These are phyloP conservation scores for Arabidopsis suecica DNA, from an alignment of 345 rosid genomes.

Conservation along the genomic window DNA sequence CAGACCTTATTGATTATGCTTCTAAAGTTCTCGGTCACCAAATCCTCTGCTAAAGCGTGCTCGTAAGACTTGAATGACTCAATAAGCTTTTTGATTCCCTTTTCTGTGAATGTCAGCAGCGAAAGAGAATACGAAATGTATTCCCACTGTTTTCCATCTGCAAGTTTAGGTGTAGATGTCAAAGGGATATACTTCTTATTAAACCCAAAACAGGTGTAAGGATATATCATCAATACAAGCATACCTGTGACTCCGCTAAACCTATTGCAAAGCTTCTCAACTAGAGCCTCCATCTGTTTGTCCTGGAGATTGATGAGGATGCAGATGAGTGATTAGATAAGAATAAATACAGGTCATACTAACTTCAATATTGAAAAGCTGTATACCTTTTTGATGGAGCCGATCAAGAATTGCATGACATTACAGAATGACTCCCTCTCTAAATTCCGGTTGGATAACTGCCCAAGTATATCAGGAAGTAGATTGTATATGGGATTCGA, in stretches of 20 bases:
- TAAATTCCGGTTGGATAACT: conserved; percentile 73
- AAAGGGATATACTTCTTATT: conserved; percentile 1
- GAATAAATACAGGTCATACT: conserved; percentile 27
- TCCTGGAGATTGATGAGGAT: conserved; percentile 57
- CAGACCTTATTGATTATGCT: conserved; percentile 88
- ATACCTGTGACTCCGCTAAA: conserved; percentile 90
- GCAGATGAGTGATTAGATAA: conserved; percentile 18
- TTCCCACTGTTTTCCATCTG: conserved; percentile 94
- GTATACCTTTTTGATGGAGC: conserved; percentile 89
- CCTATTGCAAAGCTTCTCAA: conserved; percentile 98
- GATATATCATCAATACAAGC: conserved; percentile 24
- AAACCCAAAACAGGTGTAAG: neutral
- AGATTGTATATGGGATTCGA: conserved; percentile 94
- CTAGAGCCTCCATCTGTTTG: conserved; percentile 97
- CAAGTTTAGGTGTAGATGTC: conserved; percentile 41
- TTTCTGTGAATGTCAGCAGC: conserved; percentile 89
- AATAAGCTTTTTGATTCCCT: conserved; percentile 88
- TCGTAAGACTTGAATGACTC: conserved; percentile 87
- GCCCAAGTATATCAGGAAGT: conserved; percentile 94
- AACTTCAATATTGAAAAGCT: conserved; percentile 31
- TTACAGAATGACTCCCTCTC: conserved; percentile 82
- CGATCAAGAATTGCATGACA: conserved; percentile 95
- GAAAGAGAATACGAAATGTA: conserved; percentile 93
- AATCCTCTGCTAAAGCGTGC: conserved; percentile 78
- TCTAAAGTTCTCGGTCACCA: conserved; percentile 84